These are phyloP conservation scores for Rhododendron williamsianum DNA, from an alignment of 148 eudicot genomes.

Conservation along the genomic window DNA sequence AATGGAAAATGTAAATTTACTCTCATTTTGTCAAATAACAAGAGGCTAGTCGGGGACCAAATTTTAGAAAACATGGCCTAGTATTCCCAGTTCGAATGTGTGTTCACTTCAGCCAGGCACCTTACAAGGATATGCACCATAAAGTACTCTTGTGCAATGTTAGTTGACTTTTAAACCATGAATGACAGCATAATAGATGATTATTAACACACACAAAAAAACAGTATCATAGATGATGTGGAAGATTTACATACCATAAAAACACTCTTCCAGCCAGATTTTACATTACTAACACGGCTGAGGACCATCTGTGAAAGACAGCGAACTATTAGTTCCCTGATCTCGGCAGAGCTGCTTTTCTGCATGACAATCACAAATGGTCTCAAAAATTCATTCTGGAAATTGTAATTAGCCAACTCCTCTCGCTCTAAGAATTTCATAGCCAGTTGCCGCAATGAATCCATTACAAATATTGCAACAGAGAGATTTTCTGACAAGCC, in stretches of 20 bases:
- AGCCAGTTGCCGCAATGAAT: slow-evolving; percentile 94
- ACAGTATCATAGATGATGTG: neutral
- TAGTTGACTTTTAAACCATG: neutral
- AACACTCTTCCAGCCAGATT: slow-evolving; percentile 99
- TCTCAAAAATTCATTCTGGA: slow-evolving; percentile 95
- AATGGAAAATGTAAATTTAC: neutral
- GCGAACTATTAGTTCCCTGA: slow-evolving; percentile 90
- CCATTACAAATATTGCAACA: slow-evolving; percentile 99
- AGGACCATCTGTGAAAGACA: slow-evolving; percentile 99
- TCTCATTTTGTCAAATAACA: neutral
- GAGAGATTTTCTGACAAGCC: slow-evolving; percentile 96
- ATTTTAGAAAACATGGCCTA: neutral
- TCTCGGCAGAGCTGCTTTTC: slow-evolving; percentile 86
- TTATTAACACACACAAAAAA: neutral
- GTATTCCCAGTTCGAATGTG: neutral
- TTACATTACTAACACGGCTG: slow-evolving; percentile 84
- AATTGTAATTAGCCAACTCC: slow-evolving; percentile 97
- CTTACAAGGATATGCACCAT: neutral
- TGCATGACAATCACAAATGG: slow-evolving; percentile 95
- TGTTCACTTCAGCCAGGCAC: slow-evolving; percentile 4
- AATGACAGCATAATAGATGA: neutral
- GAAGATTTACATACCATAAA: slow-evolving; percentile 56
- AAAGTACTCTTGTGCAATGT: neutral
- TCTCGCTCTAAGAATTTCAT: slow-evolving; percentile 98
- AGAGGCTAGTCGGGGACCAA: neutral